Evolutionary conservation across 2,329 filamentous ascomycete genomes (phyloP), one percentile per base, ranked within the genome.

Genomic region (Penicillium thymicola): DNA sequence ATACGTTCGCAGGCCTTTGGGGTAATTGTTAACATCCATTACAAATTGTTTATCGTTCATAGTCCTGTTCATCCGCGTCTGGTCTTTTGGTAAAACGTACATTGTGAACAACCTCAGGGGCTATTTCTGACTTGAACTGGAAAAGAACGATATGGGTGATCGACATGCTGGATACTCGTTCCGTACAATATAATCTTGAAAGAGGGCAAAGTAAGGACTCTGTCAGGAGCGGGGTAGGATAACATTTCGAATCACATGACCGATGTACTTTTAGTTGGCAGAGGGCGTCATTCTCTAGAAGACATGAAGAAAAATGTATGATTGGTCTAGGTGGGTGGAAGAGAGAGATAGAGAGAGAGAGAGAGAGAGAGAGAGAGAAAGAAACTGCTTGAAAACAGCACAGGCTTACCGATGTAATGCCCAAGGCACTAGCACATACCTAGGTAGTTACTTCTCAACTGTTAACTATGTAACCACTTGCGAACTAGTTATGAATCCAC

Each of bases 91-190:
- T 21, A 16, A 36, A 18, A 73, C 79, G 44, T 73, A 88, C 87
- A 64, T 83, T 79, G 62, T 82, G 75, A 8, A 88, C 75, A 32
- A 81, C 76, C 16, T 80, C 78, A 0, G 76, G 63, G 1, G 76
- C 75, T 2, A 78, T 70, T 0, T 75, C 74, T 0, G 82, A 70
- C 66, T 86, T 86, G 76, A 88, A 88, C 59, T 84, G 79, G 65
- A 89, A 87, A 27, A 89, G 76, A 3, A 90, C 86, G 49, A 89
- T 81, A 68, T 90, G 88, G n/a, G 83, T 76, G 63, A 89, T 79
- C 0, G 84, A 68, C 86, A 89, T 89, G 3, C n/a, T 57, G 58
- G 6, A 18, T 25, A 25, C n/a, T 52, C 18, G 13, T 21, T 13
- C 10, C 5, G 14, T 9, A 2, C 5, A 7, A 41, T 38, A 38